These are phyloP conservation scores for Kalanchoe fedtschenkoi DNA, from an alignment of 164 flowering plant species.

Conservation along the genomic window DNA sequence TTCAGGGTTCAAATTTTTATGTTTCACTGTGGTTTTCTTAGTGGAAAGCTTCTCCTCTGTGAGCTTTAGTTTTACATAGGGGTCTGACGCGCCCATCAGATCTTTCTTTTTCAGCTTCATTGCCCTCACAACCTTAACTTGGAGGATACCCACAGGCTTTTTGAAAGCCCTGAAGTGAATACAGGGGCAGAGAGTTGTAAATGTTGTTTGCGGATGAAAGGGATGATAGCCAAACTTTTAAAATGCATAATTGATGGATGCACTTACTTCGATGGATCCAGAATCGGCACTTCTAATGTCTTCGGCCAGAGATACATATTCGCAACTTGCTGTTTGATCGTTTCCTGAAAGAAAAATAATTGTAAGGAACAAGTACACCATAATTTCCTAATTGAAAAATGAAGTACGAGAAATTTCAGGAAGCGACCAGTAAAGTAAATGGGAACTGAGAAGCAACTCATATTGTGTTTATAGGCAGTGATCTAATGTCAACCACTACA, in stretches of 20 bases:
- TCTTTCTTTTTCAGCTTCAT: slow-evolving; percentile 71
- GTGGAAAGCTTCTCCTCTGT: slow-evolving; percentile 59
- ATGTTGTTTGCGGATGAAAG: not conserved
- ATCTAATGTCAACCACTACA: too few species aligned
- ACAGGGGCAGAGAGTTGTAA: not conserved
- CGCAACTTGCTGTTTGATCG: slow-evolving; percentile 57
- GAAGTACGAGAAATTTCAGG: not conserved
- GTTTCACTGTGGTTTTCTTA: slow-evolving; percentile 66
- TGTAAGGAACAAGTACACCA: not conserved
- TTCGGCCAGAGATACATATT: slow-evolving; percentile 67
- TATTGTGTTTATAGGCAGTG: not conserved
- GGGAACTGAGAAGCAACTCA: not conserved
- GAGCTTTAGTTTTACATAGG: slow-evolving; percentile 67
- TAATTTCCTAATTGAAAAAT: not conserved
- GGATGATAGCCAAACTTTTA: not conserved
- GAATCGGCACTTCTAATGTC: slow-evolving; percentile 38
- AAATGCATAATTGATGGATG: not conserved
- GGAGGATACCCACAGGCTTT: slow-evolving; percentile 69
- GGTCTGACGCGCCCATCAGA: slow-evolving; percentile 70
- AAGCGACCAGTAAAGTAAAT: not conserved
- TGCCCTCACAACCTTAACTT: slow-evolving; percentile 60
- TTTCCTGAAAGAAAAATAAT: slow-evolving; percentile 29
- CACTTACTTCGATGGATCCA: slow-evolving; percentile 58
- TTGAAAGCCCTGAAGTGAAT: slow-evolving; percentile 36
- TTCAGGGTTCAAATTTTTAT: slow-evolving; percentile 63